phyloP scores from a whole-genome alignment of 2,329 filamentous ascomycete species.

The Coniochaeta pulveracea region DNA sequence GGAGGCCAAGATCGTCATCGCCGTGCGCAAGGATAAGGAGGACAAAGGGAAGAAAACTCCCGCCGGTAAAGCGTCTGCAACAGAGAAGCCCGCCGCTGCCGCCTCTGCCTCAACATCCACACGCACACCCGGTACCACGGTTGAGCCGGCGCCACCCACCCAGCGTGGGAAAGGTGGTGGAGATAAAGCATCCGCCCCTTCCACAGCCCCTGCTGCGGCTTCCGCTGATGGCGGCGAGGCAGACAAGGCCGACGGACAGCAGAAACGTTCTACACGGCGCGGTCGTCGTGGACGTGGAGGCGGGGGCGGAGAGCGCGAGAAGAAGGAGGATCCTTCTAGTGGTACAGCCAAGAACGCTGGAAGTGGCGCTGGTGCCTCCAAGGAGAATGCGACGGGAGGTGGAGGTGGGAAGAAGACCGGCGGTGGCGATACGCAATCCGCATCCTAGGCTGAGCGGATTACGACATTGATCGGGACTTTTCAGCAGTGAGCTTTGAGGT shows the following conservation, averaged over 20 bases:
- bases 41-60: no score
- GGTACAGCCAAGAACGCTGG: no score
- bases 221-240: neutral
- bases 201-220: neutral
- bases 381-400: no score
- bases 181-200: neutral
- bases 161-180: neutral
- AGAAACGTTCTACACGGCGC: neutral
- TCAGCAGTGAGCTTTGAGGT: no score
- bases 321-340: no score
- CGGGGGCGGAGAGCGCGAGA: neutral
- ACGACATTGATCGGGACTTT: no score
- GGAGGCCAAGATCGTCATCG: slow-evolving; percentile 75
- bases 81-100: neutral
- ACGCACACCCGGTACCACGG: neutral
- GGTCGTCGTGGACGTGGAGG: neutral
- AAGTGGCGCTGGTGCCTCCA: no score
- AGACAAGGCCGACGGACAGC: neutral
- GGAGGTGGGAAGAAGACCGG: no score
- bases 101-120: neutral
- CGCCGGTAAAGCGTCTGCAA: no score
- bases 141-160: neutral
- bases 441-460: no score
- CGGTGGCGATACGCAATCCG: no score
- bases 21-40: slow-evolving; percentile 62